These are phyloP conservation scores for Sporothrix variecibatus DNA, from an alignment of 2,329 filamentous ascomycete genomes.

Conservation along the genomic window DNA sequence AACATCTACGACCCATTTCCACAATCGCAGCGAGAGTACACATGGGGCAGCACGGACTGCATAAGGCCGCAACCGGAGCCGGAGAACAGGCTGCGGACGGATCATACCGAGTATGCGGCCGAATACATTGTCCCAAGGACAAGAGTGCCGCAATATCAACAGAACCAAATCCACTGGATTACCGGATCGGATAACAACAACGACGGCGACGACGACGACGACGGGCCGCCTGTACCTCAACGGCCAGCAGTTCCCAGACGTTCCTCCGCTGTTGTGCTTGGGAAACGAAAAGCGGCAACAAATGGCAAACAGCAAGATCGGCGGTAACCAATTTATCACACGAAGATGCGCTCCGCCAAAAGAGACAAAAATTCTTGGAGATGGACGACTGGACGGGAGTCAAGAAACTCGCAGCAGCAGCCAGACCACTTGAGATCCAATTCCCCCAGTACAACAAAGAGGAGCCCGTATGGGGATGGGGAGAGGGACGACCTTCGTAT, in stretches of 20 bases:
- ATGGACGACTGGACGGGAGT: conserved; percentile 32
- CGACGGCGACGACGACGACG: no score
- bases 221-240: background rate
- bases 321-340: background rate
- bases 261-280: background rate
- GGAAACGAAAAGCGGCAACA: background rate
- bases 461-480: conserved; percentile 28
- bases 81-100: background rate
- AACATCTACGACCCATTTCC: background rate
- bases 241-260: no score
- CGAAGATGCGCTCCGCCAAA: background rate
- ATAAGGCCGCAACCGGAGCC: background rate
- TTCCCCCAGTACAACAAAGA: conserved; percentile 19
- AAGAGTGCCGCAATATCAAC: background rate
- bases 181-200: background rate
- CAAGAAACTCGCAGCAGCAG: conserved; percentile 5
- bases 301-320: background rate
- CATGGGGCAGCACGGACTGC: background rate
- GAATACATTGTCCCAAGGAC: no score
- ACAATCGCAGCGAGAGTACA: background rate
- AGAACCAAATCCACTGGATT: no score
- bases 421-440: conserved; percentile 21
- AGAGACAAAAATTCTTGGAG: conserved; percentile 17
- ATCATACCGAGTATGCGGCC: no score
- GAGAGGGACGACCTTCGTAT: background rate